Evolutionary conservation across 2,329 filamentous ascomycete genomes (phyloP), one percentile per base, ranked within the genome.

Genomic region (Xylariaceae sp.): DNA sequence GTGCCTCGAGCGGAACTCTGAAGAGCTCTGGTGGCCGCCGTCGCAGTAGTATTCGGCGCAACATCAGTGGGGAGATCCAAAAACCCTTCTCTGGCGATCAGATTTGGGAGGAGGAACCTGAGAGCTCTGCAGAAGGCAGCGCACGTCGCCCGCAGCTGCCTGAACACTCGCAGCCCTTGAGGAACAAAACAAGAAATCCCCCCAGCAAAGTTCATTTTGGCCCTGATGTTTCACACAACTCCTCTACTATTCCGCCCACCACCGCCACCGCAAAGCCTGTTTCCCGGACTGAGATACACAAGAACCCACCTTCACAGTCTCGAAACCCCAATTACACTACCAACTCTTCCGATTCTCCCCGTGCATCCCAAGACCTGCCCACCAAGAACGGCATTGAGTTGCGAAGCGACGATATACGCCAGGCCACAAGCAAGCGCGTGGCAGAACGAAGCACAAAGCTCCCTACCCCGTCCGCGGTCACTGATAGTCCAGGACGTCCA

Each of bases 381-480:
- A 86, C 77, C 58, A 91, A 88, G 71, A 84, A 94, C 64, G 90
- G 88, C 17, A 79, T 90, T 58, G 92, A 97, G 70, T 84, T 96
- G 57, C 83, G 92, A 60, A 77, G 88, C 63, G 87, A 96, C 46
- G 93, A 97, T 54, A 94, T 97, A 59, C 84, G 90, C 54, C 84
- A 89, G 60, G 93, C 93, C 49, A 97, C 93, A 7, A 94, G 89
- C 72, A 95, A 95, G 82, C 87, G 79, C 68, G 76, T 94, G 58
- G 91, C 85, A 69, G 90, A 96, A 71, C 86, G 92, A 66, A 97
- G 91, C 71, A 73, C 85, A 51, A 95, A 89, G 68, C 78, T 97
- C 56, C 93, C 92, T 28, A 93, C 88, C 65, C 93, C 93, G 59
- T 90, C 89, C 49, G 87, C 89, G 65, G 92, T 97, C 71, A 97